Conservation (phyloP, 208 protist species). For the Acanthamoeba culbertsoni region DNA sequence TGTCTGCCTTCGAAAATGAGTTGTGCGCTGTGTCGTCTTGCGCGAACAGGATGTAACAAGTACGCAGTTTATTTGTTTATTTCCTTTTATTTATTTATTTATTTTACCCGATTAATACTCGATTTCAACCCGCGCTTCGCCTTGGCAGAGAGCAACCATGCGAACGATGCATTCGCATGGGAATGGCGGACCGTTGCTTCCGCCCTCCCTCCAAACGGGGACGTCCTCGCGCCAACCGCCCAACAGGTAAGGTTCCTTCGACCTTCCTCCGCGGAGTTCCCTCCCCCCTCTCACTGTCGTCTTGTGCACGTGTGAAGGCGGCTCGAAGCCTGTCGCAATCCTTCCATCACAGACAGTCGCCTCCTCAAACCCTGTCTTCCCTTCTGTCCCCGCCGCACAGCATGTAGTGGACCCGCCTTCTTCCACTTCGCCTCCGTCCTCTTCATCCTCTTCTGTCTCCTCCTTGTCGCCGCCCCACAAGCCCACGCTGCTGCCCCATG, state of each 20-base stretch:
- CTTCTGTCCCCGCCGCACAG: background rate
- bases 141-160: background rate
- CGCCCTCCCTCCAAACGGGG: background rate
- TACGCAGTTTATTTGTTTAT: background rate
- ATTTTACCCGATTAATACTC: background rate
- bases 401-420: no score
- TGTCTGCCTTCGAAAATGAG: no score
- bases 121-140: background rate
- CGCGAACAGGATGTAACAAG: background rate
- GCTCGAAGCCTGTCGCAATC: background rate
- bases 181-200: background rate
- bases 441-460: no score
- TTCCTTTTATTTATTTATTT: background rate
- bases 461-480: no score
- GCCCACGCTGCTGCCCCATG: background rate
- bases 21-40: background rate
- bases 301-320: background rate
- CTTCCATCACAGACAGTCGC: background rate
- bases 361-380: background rate
- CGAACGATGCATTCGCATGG: background rate
- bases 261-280: background rate
- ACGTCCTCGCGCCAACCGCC: background rate
- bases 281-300: background rate
- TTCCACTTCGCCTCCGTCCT: no score
- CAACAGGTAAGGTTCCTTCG: background rate